Evolutionary conservation across 257 asterid species (phyloP).

Genomic region (Solanum dulcamara): DNA sequence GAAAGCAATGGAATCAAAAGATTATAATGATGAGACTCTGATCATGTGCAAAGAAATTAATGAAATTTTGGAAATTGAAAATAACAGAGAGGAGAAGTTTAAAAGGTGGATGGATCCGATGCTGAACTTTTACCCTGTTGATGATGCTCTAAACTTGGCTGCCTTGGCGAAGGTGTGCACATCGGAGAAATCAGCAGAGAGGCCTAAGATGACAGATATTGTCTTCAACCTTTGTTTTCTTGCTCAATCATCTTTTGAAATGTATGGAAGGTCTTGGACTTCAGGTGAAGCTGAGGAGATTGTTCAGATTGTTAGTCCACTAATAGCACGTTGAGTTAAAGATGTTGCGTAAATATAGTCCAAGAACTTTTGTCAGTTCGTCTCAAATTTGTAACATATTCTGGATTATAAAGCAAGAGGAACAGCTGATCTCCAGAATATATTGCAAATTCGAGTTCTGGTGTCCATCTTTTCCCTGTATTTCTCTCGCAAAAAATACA

Average conservation of each 20-base stretch:
- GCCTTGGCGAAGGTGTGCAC: constrained; percentile 56
- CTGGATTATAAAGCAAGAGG: background rate
- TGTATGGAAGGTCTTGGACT: constrained; percentile 26
- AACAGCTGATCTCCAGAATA: background rate
- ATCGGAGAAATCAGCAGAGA: constrained; percentile 38
- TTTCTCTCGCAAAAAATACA: background rate
- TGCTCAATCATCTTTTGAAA: constrained; percentile 41
- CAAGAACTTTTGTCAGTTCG: background rate
- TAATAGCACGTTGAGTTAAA: constrained; percentile 31
- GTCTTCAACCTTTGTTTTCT: constrained; percentile 52
- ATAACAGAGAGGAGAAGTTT: constrained; percentile 37
- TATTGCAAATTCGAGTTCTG: background rate
- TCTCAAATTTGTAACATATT: background rate
- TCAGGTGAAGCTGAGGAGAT: constrained; percentile 40
- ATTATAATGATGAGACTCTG: constrained; percentile 28
- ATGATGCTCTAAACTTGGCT: constrained; percentile 63
- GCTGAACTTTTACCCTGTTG: constrained; percentile 31
- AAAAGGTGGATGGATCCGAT: constrained; percentile 63
- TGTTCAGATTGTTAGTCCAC: constrained; percentile 28
- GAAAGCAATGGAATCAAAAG: constrained; percentile 41
- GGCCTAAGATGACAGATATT: constrained; percentile 61
- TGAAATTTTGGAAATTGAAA: constrained; percentile 40
- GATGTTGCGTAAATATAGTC: background rate
- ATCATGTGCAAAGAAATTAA: constrained; percentile 51
- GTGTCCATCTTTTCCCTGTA: background rate